These are phyloP conservation scores for Boletus fagicola DNA, from an alignment of 768 basidiomycete species.

Conservation along the genomic window DNA sequence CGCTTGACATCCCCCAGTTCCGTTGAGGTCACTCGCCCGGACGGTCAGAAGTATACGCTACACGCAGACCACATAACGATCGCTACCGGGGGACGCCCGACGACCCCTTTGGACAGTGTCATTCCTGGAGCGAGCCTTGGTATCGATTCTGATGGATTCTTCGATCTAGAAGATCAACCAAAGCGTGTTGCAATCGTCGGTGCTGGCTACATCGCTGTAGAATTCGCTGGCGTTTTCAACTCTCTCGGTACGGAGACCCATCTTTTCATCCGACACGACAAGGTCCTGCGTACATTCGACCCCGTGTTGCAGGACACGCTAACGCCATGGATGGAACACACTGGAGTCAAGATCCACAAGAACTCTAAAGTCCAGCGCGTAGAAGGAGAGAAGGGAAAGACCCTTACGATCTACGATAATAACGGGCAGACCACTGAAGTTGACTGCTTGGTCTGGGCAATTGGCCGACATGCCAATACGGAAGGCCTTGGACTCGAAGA, in stretches of 20 bases:
- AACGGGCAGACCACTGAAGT: constrained; percentile 78
- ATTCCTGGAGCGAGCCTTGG: constrained; percentile 91
- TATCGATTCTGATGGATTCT: constrained; percentile 95
- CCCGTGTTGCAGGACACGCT: constrained; percentile 79
- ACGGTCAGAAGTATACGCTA: constrained; percentile 70
- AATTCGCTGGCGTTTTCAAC: constrained; percentile 93
- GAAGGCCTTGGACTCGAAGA: constrained; percentile 74
- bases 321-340: constrained; percentile 91
- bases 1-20: constrained; percentile 65
- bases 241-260: constrained; percentile 90
- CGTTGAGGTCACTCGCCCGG: constrained; percentile 69
- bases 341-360: constrained; percentile 88
- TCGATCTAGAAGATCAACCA: constrained; percentile 86
- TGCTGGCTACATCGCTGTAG: constrained; percentile 97
- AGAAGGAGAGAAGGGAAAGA: constrained; percentile 68
- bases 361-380: constrained; percentile 70
- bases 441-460: constrained; percentile 90
- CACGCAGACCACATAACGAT: constrained; percentile 76
- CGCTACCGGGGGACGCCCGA: constrained; percentile 85
- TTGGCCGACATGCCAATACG: constrained; percentile 84
- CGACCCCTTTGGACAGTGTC: constrained; percentile 68
- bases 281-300: constrained; percentile 92
- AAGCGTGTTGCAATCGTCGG: constrained; percentile 93
- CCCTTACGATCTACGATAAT: constrained; percentile 74
- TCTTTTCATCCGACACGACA: constrained; percentile 85